These are phyloP conservation scores for Coemansia sp. DNA, from an alignment of 192 early-diverging fungal genomes.

Conservation along the genomic window DNA sequence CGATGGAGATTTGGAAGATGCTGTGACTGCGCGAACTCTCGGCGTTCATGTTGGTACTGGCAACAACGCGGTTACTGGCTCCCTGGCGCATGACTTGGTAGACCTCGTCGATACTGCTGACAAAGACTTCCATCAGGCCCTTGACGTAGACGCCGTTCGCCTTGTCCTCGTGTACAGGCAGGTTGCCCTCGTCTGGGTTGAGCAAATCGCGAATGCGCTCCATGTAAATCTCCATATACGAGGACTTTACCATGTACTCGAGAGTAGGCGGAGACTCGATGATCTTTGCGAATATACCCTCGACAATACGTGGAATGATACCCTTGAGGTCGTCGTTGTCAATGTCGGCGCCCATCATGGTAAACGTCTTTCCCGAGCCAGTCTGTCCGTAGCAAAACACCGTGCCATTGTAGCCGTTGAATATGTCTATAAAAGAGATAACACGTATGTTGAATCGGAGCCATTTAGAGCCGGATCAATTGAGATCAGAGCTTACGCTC, in stretches of 20 bases:
- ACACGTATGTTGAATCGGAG: neutral
- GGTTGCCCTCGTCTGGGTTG: conserved; percentile 79
- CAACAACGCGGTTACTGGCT: conserved; percentile 83
- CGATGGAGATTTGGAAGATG: conserved; percentile 96
- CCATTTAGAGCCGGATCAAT: neutral
- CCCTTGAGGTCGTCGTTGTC: conserved; percentile 90
- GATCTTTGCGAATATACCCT: conserved; percentile 93
- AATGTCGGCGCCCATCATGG: conserved; percentile 98
- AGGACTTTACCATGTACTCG: conserved; percentile 98
- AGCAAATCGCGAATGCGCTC: conserved; percentile 97
- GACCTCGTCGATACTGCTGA: conserved; percentile 91
- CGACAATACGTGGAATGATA: conserved; percentile 96
- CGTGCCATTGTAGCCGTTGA: conserved; percentile 97
- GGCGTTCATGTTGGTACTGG: conserved; percentile 98
- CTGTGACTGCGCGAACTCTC: conserved; percentile 98
- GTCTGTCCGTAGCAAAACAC: conserved; percentile 99
- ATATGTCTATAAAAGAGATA: conserved; percentile 68
- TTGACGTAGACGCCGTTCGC: conserved; percentile 97
- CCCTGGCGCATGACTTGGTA: conserved; percentile 98
- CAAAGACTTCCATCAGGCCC: conserved; percentile 96
- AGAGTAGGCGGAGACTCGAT: conserved; percentile 86
- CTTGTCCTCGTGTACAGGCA: conserved; percentile 98
- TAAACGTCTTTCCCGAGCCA: conserved; percentile 95
- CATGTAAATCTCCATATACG: conserved; percentile 99
- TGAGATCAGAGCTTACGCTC: neutral